Evolutionary conservation across 2,329 filamentous ascomycete genomes (phyloP), one percentile per base, ranked within the genome.

Genomic region (Pseudocercospora musae): DNA sequence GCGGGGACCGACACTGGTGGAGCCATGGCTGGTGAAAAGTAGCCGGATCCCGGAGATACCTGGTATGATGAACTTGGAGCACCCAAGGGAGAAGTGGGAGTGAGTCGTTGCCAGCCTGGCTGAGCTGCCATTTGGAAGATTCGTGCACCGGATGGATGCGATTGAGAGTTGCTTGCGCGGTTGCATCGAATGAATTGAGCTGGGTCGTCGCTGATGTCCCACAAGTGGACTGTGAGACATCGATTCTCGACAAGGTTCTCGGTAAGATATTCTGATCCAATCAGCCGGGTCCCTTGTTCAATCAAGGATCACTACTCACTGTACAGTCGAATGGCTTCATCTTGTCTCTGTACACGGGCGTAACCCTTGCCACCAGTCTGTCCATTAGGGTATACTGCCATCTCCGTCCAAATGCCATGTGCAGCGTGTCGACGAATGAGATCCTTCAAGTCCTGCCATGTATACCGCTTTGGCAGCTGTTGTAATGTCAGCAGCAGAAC

Each of bases 371-470:
- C 66, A 27, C 62, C 58, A 23, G 64, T 59, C 27, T 66, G 66
- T 7, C 70, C 69, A 21, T 68, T 62, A 4, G 66, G 61, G 46
- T 57, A 66, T 10, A 67, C 57, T 9, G 65, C 61, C 70, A 73
- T 71, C 9, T 71, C 67, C 15, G 70, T 70, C 70, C 71, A 72
- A 11, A 73, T 63, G 20, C 70, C 70, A 64, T 74, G 71, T 4
- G 64, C 62, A 18, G 71, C 71, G 49, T 67, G 58, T 33, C 42
- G 44, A 27, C 68, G 70, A 20, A 73, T 68, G 11, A 73, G 61
- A 59, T 74, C 72, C 58, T 74, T 74, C 25, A 73, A 56, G 53
- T 73, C 67, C 57, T 73, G 70, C 72, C 72, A 74, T 37, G 71
- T 73, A 62, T 70, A 73, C 29, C 59, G 54, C 29, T 46, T 52